Conservation (phyloP, 352 stramenopile species). For the Phytopythium delawarense region DNA sequence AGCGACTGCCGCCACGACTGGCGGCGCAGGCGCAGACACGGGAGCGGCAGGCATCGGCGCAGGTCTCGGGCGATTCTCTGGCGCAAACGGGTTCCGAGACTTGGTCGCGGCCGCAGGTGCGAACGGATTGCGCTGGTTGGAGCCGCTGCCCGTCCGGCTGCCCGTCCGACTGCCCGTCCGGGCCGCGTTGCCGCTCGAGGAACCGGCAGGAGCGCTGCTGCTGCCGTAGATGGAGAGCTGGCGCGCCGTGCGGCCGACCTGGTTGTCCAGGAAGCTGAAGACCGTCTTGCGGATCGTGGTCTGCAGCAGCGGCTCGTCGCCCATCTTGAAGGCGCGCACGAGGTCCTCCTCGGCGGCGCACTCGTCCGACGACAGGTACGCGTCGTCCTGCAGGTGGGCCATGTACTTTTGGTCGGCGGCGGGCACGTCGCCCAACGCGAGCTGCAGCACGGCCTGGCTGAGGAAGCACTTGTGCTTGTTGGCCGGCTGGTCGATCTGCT, state of each 20-base stretch:
- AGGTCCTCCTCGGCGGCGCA: slow-evolving; percentile 73
- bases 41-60: slow-evolving; percentile 5
- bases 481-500: slow-evolving; percentile 54
- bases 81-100: slow-evolving; percentile 10
- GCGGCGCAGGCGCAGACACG: neutral
- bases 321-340: slow-evolving; percentile 71
- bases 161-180: slow-evolving; percentile 20
- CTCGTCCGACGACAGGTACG: slow-evolving; percentile 69
- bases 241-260: slow-evolving; percentile 61
- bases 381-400: slow-evolving; percentile 71
- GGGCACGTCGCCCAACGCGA: slow-evolving; percentile 58
- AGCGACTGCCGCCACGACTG: neutral
- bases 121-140: slow-evolving; percentile 11
- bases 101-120: neutral
- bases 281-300: slow-evolving; percentile 66
- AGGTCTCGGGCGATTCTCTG: slow-evolving; percentile 4
- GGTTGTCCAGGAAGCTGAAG: slow-evolving; percentile 77
- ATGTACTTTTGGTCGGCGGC: slow-evolving; percentile 76
- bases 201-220: slow-evolving; percentile 1
- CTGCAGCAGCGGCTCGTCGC: slow-evolving; percentile 73
- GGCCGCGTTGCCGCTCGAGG: neutral
- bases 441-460: slow-evolving; percentile 60
- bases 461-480: slow-evolving; percentile 77
- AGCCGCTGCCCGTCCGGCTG: slow-evolving; percentile 19
- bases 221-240: slow-evolving; percentile 63